phyloP scores from a whole-genome alignment of 73 alveolate species.

The Halteria grandinella region DNA sequence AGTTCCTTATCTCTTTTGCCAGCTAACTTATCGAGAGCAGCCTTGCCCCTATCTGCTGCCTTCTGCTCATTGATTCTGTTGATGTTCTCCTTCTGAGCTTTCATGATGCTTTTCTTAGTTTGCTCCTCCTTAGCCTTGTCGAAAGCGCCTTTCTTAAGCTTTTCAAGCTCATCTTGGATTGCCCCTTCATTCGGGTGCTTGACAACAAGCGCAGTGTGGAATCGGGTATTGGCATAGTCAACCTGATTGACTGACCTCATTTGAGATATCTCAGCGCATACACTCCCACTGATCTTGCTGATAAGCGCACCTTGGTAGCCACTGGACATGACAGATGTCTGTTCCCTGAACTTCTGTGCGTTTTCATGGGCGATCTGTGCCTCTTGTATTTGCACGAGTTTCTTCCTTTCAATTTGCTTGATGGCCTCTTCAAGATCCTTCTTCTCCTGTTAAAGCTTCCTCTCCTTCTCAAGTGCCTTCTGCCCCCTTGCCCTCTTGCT shows the following conservation, averaged over 20 bases:
- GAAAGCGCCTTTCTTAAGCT: constrained; percentile 40
- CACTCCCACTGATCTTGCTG: constrained; percentile 1
- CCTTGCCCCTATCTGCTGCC: constrained; percentile 59
- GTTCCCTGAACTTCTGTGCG: constrained; percentile 46
- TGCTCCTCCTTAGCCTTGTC: constrained; percentile 49
- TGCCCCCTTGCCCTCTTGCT: constrained; percentile 48
- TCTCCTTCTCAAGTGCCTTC: constrained; percentile 39
- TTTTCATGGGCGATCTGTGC: constrained; percentile 45
- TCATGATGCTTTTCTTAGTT: constrained; percentile 8
- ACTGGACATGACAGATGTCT: constrained; percentile 1
- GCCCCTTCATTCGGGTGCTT: constrained; percentile 50
- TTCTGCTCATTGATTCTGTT: neutral
- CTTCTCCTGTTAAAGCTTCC: constrained; percentile 26
- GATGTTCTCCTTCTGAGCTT: constrained; percentile 30
- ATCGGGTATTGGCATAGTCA: constrained; percentile 76
- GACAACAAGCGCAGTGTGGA: constrained; percentile 69
- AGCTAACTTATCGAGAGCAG: constrained; percentile 15
- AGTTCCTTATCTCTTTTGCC: constrained; percentile 25
- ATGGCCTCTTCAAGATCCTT: constrained; percentile 32
- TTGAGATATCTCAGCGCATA: neutral
- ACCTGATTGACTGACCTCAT: constrained; percentile 17
- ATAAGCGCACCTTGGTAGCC: neutral
- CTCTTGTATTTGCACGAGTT: constrained; percentile 28
- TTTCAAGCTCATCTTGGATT: constrained; percentile 31
- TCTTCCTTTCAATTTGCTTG: constrained; percentile 49